These are phyloP conservation scores for Penicillium egyptiacum DNA, from an alignment of 495 filamentous ascomycete species.

Conservation along the genomic window DNA sequence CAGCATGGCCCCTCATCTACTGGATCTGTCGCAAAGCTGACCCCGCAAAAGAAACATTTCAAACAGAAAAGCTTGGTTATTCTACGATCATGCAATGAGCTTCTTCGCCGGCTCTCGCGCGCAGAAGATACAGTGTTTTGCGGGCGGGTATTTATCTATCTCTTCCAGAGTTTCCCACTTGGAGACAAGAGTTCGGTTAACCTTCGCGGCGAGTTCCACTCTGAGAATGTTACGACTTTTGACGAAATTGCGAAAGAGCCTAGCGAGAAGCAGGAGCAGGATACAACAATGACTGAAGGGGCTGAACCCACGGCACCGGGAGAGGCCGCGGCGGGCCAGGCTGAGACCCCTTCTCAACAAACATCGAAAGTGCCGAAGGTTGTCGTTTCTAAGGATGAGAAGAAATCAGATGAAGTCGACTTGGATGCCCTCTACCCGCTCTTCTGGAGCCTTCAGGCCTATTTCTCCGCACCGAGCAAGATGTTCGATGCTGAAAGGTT, in stretches of 20 bases:
- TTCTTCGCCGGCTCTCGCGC: constrained; percentile 84
- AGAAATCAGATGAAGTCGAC: constrained; percentile 51
- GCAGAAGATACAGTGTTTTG: constrained; percentile 97
- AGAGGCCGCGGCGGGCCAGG: constrained; percentile 18
- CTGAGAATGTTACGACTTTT: constrained; percentile 89
- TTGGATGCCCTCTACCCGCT: constrained; percentile 78
- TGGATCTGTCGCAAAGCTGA: constrained; percentile 15
- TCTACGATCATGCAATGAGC: constrained; percentile 89
- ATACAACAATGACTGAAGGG: constrained; percentile 64
- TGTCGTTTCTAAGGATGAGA: constrained; percentile 51
- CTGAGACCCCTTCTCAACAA: constrained; percentile 16
- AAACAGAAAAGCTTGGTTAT: constrained; percentile 84
- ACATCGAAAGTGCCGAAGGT: constrained; percentile 46
- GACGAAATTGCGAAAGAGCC: constrained; percentile 52
- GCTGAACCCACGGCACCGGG: constrained; percentile 35
- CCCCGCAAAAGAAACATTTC: constrained; percentile 61
- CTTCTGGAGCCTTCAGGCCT: constrained; percentile 90
- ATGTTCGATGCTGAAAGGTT: constrained; percentile 73
- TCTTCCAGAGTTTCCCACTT: constrained; percentile 94
- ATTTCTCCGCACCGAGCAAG: constrained; percentile 84
- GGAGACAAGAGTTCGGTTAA: constrained; percentile 98
- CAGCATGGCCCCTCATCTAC: constrained; percentile 12
- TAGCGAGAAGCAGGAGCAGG: constrained; percentile 42
- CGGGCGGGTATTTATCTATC: constrained; percentile 93
- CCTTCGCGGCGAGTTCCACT: constrained; percentile 91